Evolutionary conservation across 305 asterid species (phyloP).

Genomic region (Fraxinus paxiana): DNA sequence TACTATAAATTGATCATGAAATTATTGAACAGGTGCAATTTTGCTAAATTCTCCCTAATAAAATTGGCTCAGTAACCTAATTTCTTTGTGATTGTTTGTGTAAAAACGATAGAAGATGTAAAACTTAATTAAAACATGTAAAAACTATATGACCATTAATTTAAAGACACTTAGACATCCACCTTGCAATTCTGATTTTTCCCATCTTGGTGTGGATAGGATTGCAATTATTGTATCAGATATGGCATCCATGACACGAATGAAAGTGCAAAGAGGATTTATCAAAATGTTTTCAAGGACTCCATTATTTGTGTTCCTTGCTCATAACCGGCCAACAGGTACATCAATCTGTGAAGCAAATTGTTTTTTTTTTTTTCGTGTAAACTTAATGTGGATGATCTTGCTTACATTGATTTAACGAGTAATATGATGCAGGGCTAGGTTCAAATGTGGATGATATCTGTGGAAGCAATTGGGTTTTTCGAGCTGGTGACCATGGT

Average conservation of each 20-base stretch:
- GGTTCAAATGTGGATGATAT: slow-evolving; percentile 70
- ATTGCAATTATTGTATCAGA: slow-evolving; percentile 34
- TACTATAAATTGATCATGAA: not conserved
- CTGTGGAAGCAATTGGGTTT: slow-evolving; percentile 74
- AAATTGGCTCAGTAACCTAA: not conserved
- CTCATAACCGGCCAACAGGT: slow-evolving; percentile 93
- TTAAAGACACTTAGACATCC: not conserved
- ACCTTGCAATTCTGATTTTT: not conserved
- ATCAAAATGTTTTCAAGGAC: slow-evolving; percentile 52
- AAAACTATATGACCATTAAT: not conserved
- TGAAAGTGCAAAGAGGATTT: slow-evolving; percentile 67
- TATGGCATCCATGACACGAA: slow-evolving; percentile 63
- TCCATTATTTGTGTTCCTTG: slow-evolving; percentile 73
- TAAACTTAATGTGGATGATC: slow-evolving; percentile 15
- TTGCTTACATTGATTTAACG: slow-evolving; percentile 11
- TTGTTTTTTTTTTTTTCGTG: not conserved
- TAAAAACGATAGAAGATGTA: not conserved
- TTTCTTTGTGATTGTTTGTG: not conserved
- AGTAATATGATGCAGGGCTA: slow-evolving; percentile 46
- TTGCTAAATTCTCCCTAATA: not conserved
- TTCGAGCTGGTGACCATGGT: slow-evolving; percentile 78
- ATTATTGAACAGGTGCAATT: not conserved
- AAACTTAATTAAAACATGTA: not conserved
- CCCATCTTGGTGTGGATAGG: slow-evolving; percentile 7
- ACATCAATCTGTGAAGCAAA: slow-evolving; percentile 14